Base-by-base conservation (phyloP, 768 basidiomycete species). In the Auricularia auricula-judae region DNA sequence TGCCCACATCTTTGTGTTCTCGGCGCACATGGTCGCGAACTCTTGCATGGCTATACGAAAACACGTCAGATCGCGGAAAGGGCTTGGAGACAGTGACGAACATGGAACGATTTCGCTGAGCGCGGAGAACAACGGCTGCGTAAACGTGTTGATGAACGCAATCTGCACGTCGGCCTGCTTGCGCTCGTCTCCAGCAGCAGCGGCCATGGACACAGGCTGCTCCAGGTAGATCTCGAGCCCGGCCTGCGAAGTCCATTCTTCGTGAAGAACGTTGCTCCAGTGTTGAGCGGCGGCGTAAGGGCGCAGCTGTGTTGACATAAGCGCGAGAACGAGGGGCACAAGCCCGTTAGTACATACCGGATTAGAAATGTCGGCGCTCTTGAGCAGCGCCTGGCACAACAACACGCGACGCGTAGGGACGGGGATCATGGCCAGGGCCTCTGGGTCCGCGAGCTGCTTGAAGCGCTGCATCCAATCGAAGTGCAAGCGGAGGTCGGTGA, bases 291-390 rank as follows among this genome's bases (percentile, higher is more conserved):
- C 53, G 51, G 47, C 18, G 18, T 53, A 47, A 11, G 39, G 14
- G 84, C 94, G 68, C 73, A 97, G 94, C 39, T 42, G 12, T 8
- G 39, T 8, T 14, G 39, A 7, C 8, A 14, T 42, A 42, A 42
- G 39, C 39, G 39, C 39, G 39, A 14, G 39, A 14, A 7, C 12
- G 39, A 42, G 39, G 39, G 8, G 39, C 7, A 42, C 7, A 7
- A 42, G 8, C 39, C 8, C 7, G 39, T 7, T 7, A 7, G 39
- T 14, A 42, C 39, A 14, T 42, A 42, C 39, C 16, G 97, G 96
- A 74, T 99, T 99, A 73, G 92, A 94, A 71, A 99, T 98, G 76
- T 99, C 97, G 18, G 96, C 94, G 71, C 95, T 97, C 75, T 99
- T 98, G 73, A 99, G 86, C 62, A 99, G 77, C 3, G 90, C 89